Evolutionary conservation across 345 rosid species (phyloP), one percentile per base, ranked within the genome.

Genomic region (Conringia planisiliqua): DNA sequence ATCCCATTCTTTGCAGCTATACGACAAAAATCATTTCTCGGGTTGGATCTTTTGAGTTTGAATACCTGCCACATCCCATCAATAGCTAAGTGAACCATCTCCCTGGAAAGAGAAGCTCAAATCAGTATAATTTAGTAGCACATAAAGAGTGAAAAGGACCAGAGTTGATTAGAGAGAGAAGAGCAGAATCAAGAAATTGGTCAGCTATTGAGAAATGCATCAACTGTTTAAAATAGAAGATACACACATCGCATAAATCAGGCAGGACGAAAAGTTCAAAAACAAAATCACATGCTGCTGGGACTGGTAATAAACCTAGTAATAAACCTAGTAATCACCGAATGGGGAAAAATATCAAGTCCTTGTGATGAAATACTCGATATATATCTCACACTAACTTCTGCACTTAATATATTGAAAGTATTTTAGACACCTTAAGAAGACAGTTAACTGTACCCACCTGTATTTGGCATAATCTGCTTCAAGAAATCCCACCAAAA

Each of bases 51-150:
- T 74, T 88, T 96, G 80, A 95, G 99, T 85, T 92, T 92, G 82
- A 92, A 92, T 69, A 96, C 96, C 85, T 92, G 98, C 99, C 99
- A 96, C 93, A 90, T 96, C 82, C 97, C 98, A 78, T 96, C 99
- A 70, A 96, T 90, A 76, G 98, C 99, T 63, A 96, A 86, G 79
- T 96, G 99, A 81, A 92, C 97, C 97, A 92, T 96, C 84, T 96
- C 99, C 97, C 98, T 92, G 89, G 71, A 82, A 62, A 78, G 48
- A 51, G 12, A 78, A 35, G 12, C 73, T 55, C 63, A 70, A 42
- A 80, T 80, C 74, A 87, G 85, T 43, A 44, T 42, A 68, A 29
- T 10, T 32, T 67, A 51, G 47, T 35, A 50, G 47, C 66, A 3
- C 35, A 29, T 46, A 40, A 57, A 62, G 32, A 50, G 72, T 18